Evolutionary conservation across 2,329 filamentous ascomycete species (phyloP), one percentile per base, ranked within the genome.

Genomic region (Colletotrichum higginsianum): DNA sequence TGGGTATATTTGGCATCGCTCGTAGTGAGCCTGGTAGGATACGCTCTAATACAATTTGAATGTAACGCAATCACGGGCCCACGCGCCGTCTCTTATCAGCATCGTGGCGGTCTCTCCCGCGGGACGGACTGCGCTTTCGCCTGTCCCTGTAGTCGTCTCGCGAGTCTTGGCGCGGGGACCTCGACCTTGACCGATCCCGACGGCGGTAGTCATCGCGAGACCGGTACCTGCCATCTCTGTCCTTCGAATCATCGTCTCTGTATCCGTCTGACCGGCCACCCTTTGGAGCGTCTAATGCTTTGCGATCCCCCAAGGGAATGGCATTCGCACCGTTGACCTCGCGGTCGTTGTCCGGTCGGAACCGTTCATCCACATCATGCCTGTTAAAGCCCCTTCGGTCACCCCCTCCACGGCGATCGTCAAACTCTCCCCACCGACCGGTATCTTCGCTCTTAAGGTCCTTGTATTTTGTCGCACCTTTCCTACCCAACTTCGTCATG

Each of bases 361-460:
- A 95, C 69, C 92, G 81, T 67, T 93, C 92, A 77, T 94, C 92
- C 11, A 86, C 82, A 64, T 81, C 78, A 42, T 79, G 81, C 74
- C 75, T 81, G 71, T 80, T 84, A 74, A 83, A 85, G 18, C 77
- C 82, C 38, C 70, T 66, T 16, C 56, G 49, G 73, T 77, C 80
- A 74, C 75, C 82, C 75, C 77, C 82, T 75, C 77, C 80, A 71
- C 76, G 80, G 75, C 78, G 81, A 73, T 90, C 89, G 35, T 88
- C 88, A 74, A 88, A 87, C 58, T 91, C 87, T 4, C 92, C 96
- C 92, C 95, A 98, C 40, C 88, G 86, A 0, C 96, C 96, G 0
- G 96, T 99, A 82, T 99, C 96, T 83, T 99, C 96, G 16, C 86
- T 90, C 80, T 91, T 92, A 78, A 99, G 87, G 81, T 99, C 96